Percentiles rank a stretch among this genome's conserved stretches.
phyloP scores from a whole-genome alignment of 768 basidiomycete genomes.

The Lyophyllum semitale region DNA sequence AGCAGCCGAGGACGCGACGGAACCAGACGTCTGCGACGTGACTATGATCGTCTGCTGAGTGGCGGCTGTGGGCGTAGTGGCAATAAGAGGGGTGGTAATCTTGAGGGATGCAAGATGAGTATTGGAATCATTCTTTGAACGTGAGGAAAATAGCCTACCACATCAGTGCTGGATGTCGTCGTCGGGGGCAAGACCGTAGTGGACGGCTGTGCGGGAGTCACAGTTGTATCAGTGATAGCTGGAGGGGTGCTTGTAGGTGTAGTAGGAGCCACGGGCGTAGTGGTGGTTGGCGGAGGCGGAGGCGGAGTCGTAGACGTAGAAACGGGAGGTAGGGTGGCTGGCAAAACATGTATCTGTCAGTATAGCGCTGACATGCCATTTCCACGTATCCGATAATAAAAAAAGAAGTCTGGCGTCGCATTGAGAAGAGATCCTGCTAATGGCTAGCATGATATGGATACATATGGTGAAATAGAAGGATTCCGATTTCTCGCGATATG shows the following conservation, averaged over 20 bases:
- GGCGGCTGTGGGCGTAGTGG: neutral
- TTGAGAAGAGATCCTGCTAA: no score
- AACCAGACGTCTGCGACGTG: neutral
- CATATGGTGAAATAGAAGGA: no score
- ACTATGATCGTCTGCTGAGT: neutral
- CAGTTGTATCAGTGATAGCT: neutral
- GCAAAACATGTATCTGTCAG: constrained; percentile 1
- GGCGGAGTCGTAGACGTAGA: constrained; percentile 1
- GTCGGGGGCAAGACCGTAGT: neutral
- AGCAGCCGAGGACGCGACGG: constrained; percentile 14
- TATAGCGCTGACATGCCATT: neutral
- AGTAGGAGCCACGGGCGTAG: neutral
- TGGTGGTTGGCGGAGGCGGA: neutral
- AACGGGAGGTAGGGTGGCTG: neutral
- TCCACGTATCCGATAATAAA: no score
- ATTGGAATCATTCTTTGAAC: neutral
- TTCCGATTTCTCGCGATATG: neutral
- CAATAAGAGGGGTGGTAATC: constrained; percentile 2
- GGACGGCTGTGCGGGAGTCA: neutral
- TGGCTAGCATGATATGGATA: no score
- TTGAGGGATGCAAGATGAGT: neutral
- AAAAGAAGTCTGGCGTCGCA: neutral
- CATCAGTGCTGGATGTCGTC: neutral
- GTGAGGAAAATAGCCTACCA: neutral
- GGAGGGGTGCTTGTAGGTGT: neutral